phyloP scores from a whole-genome alignment of 2,329 filamentous ascomycete genomes.

The Neonectria faginata region DNA sequence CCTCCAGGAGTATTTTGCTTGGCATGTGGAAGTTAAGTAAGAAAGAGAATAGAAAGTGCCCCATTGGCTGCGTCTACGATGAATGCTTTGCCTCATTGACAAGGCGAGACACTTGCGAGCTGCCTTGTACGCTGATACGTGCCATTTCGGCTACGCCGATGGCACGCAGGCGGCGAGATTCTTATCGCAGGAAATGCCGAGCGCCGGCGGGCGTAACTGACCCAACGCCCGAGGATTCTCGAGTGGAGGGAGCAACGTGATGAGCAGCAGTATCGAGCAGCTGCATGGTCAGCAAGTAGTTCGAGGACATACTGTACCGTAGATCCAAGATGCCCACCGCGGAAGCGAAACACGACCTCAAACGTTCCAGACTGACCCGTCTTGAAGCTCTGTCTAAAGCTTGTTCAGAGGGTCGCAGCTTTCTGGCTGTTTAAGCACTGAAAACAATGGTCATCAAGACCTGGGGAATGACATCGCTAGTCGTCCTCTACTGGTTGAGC shows the following conservation, averaged over 20 bases:
- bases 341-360: background rate
- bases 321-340: background rate
- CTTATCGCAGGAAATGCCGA: background rate
- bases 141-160: background rate
- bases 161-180: background rate
- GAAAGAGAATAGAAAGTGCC: background rate
- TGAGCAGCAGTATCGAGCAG: background rate
- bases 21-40: background rate
- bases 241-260: background rate
- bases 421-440: background rate
- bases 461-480: background rate
- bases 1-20: background rate
- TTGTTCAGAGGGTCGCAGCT: constrained; percentile 1
- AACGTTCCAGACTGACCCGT: background rate
- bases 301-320: background rate
- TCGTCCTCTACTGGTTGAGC: background rate
- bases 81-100: background rate
- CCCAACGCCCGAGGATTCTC: background rate
- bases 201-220: background rate
- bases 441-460: background rate
- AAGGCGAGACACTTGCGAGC: too few species aligned
- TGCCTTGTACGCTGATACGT: background rate
- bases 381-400: background rate
- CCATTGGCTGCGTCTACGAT: background rate
- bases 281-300: background rate